Evolutionary conservation across 768 basidiomycete genomes (phyloP).

Genomic region (Tubosaeta sp.): DNA sequence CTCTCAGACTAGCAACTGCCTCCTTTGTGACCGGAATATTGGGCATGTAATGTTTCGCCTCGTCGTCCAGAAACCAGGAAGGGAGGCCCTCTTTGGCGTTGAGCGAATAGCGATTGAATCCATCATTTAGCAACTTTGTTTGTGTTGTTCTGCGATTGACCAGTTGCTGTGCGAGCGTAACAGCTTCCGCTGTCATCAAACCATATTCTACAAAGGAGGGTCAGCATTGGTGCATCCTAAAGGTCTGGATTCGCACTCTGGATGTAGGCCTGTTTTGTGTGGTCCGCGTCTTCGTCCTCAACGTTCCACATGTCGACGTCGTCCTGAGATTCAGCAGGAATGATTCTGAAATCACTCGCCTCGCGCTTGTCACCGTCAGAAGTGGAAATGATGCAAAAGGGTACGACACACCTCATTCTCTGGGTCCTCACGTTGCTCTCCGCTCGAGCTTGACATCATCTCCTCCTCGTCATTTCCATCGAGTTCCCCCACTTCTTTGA

Average conservation of each 20-base stretch:
- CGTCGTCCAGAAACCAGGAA: slow-evolving; percentile 96
- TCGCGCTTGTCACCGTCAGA: slow-evolving; percentile 18
- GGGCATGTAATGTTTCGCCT: slow-evolving; percentile 85
- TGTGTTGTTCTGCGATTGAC: slow-evolving; percentile 88
- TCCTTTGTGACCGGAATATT: slow-evolving; percentile 98
- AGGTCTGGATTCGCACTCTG: slow-evolving; percentile 46
- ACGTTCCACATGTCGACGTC: slow-evolving; percentile 76
- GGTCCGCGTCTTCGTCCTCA: slow-evolving; percentile 73
- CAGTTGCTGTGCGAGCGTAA: slow-evolving; percentile 85
- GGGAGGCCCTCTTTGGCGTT: slow-evolving; percentile 91
- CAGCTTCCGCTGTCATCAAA: slow-evolving; percentile 81
- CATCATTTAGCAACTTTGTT: slow-evolving; percentile 87
- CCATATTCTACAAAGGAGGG: slow-evolving; percentile 56
- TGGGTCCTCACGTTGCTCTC: slow-evolving; percentile 29
- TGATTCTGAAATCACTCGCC: slow-evolving; percentile 64
- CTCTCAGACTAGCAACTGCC: slow-evolving; percentile 78
- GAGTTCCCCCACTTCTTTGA: slow-evolving; percentile 49
- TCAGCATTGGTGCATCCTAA: slow-evolving; percentile 3
- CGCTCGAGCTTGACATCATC: slow-evolving; percentile 27
- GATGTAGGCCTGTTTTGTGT: slow-evolving; percentile 58
- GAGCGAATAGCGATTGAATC: slow-evolving; percentile 91
- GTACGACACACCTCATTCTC: slow-evolving; percentile 23
- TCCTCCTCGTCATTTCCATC: slow-evolving; percentile 28
- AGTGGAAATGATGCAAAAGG: not conserved
- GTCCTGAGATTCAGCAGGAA: slow-evolving; percentile 54